Conservation (phyloP, 192 early-diverging fungal genomes). For the Umbelopsis ramanniana region DNA sequence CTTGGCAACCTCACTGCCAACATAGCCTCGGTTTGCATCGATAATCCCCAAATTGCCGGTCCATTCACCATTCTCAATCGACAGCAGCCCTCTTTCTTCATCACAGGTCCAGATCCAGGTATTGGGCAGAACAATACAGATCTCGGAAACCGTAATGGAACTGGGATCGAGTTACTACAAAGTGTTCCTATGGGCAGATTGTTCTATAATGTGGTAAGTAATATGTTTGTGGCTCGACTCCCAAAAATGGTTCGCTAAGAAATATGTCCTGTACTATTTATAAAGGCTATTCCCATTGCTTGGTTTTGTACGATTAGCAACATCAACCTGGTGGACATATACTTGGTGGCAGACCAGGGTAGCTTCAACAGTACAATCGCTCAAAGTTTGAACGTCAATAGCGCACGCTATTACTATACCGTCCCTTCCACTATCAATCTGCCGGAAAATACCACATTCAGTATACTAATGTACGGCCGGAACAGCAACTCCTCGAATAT, state of each 20-base stretch:
- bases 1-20: neutral
- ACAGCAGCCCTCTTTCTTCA: constrained; percentile 18
- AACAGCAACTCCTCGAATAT: constrained; percentile 4
- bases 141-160: neutral
- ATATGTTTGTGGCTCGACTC: neutral
- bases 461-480: constrained; percentile 14
- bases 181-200: constrained; percentile 20
- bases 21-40: neutral
- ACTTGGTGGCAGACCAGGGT: constrained; percentile 9
- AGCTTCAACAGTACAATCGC: neutral
- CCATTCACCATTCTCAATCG: constrained; percentile 24
- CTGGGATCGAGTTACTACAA: neutral
- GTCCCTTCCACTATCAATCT: neutral
- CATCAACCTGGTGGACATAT: constrained; percentile 10
- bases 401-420: constrained; percentile 25
- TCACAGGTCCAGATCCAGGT: constrained; percentile 26
- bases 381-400: constrained; percentile 14
- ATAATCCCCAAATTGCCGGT: constrained; percentile 12
- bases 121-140: constrained; percentile 9
- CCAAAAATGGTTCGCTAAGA: constrained; percentile 13
- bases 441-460: neutral
- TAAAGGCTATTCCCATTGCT: constrained; percentile 27
- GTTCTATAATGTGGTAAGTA: constrained; percentile 25
- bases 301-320: constrained; percentile 20
- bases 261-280: neutral